Percentiles rank a stretch among this genome's conserved stretches.
phyloP scores from a whole-genome alignment of 164 flowering plant genomes.

The Macadamia tetraphylla region DNA sequence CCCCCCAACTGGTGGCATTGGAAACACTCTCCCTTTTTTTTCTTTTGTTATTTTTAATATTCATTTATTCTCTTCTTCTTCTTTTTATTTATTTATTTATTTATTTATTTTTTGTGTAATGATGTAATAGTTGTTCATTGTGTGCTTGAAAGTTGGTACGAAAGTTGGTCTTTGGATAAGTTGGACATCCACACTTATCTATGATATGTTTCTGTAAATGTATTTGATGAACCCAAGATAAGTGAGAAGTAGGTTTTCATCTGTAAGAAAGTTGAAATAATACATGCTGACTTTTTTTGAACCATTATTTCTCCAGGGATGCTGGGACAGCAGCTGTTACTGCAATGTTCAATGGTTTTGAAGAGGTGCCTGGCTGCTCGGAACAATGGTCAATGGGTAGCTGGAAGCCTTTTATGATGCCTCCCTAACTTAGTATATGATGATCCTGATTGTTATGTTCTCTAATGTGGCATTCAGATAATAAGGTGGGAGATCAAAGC shows the following conservation, averaged over 20 bases:
- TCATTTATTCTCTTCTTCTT: too few species aligned
- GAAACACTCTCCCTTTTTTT: too few species aligned
- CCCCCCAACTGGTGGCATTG: too few species aligned
- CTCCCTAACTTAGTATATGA: background rate
- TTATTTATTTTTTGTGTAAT: too few species aligned
- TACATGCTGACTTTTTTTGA: background rate
- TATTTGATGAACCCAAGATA: background rate
- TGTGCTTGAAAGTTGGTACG: too few species aligned
- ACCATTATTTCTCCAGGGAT: constrained; percentile 14
- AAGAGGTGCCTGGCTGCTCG: background rate
- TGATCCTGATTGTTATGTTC: background rate
- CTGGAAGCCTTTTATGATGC: background rate
- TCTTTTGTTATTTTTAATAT: too few species aligned
- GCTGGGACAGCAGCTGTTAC: constrained; percentile 1
- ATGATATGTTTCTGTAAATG: background rate
- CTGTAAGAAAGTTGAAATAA: background rate
- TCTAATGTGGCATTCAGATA: background rate
- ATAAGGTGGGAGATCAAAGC: background rate
- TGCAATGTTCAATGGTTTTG: background rate
- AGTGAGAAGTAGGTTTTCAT: background rate
- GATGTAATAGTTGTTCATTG: too few species aligned
- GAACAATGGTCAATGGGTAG: background rate
- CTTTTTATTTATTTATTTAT: too few species aligned
- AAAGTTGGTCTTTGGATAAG: too few species aligned
- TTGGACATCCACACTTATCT: too few species aligned